Base-by-base conservation (phyloP, 208 protist genomes). In the Blastocrithidia nonstop region DNA sequence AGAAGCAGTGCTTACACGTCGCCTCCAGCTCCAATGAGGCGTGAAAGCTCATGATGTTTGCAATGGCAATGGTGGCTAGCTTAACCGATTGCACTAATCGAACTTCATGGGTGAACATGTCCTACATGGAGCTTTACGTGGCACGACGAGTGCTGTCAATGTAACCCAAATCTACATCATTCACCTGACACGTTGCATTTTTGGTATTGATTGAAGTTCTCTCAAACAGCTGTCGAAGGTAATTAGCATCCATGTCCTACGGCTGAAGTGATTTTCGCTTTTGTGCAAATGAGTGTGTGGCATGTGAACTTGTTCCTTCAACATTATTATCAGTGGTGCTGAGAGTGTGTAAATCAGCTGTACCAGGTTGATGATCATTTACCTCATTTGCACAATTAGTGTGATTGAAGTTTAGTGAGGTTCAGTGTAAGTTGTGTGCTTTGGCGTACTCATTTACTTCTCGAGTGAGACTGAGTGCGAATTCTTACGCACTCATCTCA, bases 1-100 rank as follows among this genome's bases (percentile, higher is more conserved):
- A 86, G 49, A 92, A 86, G 47, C 82, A 92, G 64, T 76, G 65
- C 54, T 70, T 80, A 54, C 82, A 92, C 11, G 82, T 92, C 8
- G 72, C 73, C 61, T 92, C 82, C 45, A 92, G 45, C 59, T 85
- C 74, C n/a, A 92, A 59, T 23, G 71, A 79, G 7, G 77, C 54
- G 56, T 92, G 77, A 46, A 92, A 92, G 11, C 63, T 67, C 48
- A 92, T 73, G 22, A 88, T 66, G 61, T 88, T 85, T 6, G 74
- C 74, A 23, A 92, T 66, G 6, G 74, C 70, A 13, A 85, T 58
- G 1, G 71, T 76, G 8, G 68, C 57, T 1, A 86, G 59, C 20
- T 62, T 61, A 24, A 91, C n/a, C n/a, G n/a, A n/a, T n/a, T n/a
- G n/a, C n/a, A n/a, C n/a, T n/a, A n/a, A n/a, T n/a, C n/a, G n/a